Evolutionary conservation across 2,329 filamentous ascomycete species (phyloP).

Genomic region (Huntiella savannae): DNA sequence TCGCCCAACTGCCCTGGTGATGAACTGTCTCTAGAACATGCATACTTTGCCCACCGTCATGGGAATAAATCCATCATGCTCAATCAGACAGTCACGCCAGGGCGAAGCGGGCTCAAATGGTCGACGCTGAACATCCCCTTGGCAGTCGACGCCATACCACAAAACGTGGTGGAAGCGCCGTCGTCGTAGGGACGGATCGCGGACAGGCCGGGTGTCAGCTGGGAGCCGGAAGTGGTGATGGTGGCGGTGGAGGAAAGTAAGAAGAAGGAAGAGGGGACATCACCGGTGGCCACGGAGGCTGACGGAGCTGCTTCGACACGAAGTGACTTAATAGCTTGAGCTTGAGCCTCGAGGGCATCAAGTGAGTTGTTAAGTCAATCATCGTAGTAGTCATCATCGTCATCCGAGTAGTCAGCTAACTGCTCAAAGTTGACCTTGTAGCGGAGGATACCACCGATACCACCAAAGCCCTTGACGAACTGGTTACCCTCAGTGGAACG

Average conservation of each 20-base stretch:
- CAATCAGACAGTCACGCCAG: conserved; percentile 44
- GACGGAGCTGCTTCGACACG: conserved; percentile 20
- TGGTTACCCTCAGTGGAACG: conserved; percentile 96
- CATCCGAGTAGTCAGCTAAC: conserved; percentile 74
- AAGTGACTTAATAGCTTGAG: conserved; percentile 36
- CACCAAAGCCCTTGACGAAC: conserved; percentile 98
- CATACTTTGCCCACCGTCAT: not conserved
- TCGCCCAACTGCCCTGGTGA: no score
- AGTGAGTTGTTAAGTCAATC: conserved; percentile 86
- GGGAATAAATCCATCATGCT: conserved; percentile 17
- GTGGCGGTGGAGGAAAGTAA: not conserved
- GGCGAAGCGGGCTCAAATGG: conserved; percentile 49
- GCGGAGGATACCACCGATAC: conserved; percentile 87
- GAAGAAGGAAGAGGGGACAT: not conserved
- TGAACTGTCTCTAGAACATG: no score
- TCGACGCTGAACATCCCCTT: conserved; percentile 23
- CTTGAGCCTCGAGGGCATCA: conserved; percentile 68
- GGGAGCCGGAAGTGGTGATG: conserved; percentile 12
- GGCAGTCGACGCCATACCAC: conserved; percentile 29
- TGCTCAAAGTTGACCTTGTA: conserved; percentile 99
- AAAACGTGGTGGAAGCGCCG: conserved; percentile 15
- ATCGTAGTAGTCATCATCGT: conserved; percentile 88
- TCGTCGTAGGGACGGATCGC: conserved; percentile 17
- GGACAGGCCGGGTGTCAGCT: conserved; percentile 25
- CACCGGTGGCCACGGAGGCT: conserved; percentile 22